Evolutionary conservation across 2,329 filamentous ascomycete species (phyloP), one percentile per base, ranked within the genome.

Genomic region (Hymenoscyphus fructigenus): DNA sequence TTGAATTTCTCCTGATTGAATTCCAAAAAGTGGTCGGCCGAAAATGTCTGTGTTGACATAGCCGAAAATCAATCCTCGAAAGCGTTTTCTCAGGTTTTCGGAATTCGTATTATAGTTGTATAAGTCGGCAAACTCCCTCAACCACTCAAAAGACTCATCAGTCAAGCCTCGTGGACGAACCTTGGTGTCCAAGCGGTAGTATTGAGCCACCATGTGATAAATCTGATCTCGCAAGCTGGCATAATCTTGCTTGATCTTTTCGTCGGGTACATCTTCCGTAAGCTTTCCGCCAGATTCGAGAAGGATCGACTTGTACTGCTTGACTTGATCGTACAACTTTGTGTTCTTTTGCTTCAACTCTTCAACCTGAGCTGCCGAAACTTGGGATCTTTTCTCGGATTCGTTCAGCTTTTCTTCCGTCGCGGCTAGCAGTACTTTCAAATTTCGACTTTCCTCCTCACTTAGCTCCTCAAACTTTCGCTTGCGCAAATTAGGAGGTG

Each of bases 171-270:
- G n/a, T 17, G 32, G 34, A 10, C 20, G 58, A 29, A 6, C 2
- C 17, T 29, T 38, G 7, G 20, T 17, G 23, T 60, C 58, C 10
- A 60, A 17, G 12, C 23, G 23, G 26, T 26, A 47, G 58, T 29
- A 28, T 9, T 47, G 9, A 20, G 9, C 14, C 5, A 62, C 65
- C 17, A 65, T 62, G 9, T 36, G 44, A 36, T 67, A 62, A 20
- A 67, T 63, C 6, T 20, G 44, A 5, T 47, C 44, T 9, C 44
- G n/a, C n/a, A 47, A 23, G 44, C n/a, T 47, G 17, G 6, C n/a
- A 23, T 20, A 47, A 47, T 20, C 44, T n/a, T 47, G 44, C 2
- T 9, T 23, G 44, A 47, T 47, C 44, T 47, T 47, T 23, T n/a
- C 17, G 6, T 47, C 17, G 5, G 17, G 7, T 23, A 47, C 44